Conservation (phyloP, 768 basidiomycete species). For the Phylloporus sp. region DNA sequence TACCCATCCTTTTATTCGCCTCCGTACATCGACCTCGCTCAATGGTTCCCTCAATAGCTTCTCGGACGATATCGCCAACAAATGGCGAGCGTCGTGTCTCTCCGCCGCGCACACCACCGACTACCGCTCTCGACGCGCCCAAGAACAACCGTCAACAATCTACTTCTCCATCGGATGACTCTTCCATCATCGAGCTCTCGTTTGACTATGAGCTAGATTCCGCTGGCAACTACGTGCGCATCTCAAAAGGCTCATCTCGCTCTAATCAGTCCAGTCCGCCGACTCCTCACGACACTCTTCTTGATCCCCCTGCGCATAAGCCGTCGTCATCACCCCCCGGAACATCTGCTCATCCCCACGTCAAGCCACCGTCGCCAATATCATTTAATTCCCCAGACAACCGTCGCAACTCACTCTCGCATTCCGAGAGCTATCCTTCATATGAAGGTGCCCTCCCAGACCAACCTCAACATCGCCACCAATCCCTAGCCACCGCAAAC, state of each 20-base stretch:
- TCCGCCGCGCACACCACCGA: slow-evolving; percentile 30
- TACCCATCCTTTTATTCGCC: neutral
- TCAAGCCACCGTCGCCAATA: slow-evolving; percentile 33
- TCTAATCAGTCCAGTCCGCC: slow-evolving; percentile 38
- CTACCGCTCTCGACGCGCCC: slow-evolving; percentile 26
- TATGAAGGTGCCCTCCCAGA: slow-evolving; percentile 32
- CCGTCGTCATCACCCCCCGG: slow-evolving; percentile 24
- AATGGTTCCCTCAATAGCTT: slow-evolving; percentile 21
- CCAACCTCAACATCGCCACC: slow-evolving; percentile 30
- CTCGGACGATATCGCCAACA: slow-evolving; percentile 28
- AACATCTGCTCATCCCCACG: slow-evolving; percentile 15
- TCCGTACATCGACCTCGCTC: slow-evolving; percentile 13
- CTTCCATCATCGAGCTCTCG: slow-evolving; percentile 44
- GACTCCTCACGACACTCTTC: slow-evolving; percentile 35
- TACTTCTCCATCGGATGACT: slow-evolving; percentile 42
- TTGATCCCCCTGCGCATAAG: slow-evolving; percentile 26
- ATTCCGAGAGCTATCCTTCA: slow-evolving; percentile 61
- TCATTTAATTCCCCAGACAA: slow-evolving; percentile 38
- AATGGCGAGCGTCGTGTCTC: slow-evolving; percentile 29
- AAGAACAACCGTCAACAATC: slow-evolving; percentile 32
- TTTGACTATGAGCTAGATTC: slow-evolving; percentile 46
- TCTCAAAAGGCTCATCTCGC: slow-evolving; percentile 41
- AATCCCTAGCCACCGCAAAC: slow-evolving; percentile 16
- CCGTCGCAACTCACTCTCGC: slow-evolving; percentile 52
- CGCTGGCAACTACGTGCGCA: slow-evolving; percentile 42